Conservation (phyloP, 768 basidiomycete species). For the Macrocybe gigantea region DNA sequence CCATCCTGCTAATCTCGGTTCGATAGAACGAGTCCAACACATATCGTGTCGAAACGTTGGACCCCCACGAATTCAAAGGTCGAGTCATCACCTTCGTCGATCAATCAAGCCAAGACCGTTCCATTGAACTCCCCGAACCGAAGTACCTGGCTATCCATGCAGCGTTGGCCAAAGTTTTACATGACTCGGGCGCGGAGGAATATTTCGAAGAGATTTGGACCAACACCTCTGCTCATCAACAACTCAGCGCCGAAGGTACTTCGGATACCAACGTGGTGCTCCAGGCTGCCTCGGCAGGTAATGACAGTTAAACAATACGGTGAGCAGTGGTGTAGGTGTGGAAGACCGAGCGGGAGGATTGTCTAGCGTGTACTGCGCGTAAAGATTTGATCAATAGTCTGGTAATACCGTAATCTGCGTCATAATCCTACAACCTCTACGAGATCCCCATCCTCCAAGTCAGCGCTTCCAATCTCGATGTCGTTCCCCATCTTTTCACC, state of each 20-base stretch:
- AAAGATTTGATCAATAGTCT: too few relatives aligned
- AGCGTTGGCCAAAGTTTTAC: constrained; percentile 21
- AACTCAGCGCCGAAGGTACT: too few relatives aligned
- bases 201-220: constrained; percentile 15
- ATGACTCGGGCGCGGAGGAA: constrained; percentile 26
- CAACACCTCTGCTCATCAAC: constrained; percentile 11
- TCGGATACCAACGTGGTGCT: too few relatives aligned
- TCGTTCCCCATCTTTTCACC: constrained; percentile 64
- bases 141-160: constrained; percentile 25
- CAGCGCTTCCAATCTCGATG: constrained; percentile 56
- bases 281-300: too few relatives aligned
- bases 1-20: too few relatives aligned
- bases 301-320: too few relatives aligned
- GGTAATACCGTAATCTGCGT: constrained; percentile 1
- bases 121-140: constrained; percentile 17
- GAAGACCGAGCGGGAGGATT: too few relatives aligned
- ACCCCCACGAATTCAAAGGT: too few relatives aligned
- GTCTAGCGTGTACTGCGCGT: too few relatives aligned
- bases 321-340: too few relatives aligned
- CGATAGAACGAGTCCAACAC: too few relatives aligned
- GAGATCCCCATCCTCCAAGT: constrained; percentile 76
- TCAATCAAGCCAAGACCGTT: constrained; percentile 14
- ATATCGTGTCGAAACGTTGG: too few relatives aligned
- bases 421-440: constrained; percentile 67
- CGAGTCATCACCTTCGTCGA: constrained; percentile 21